Conservation (phyloP, 2,329 filamentous ascomycete species). For the Exophiala sp. region DNA sequence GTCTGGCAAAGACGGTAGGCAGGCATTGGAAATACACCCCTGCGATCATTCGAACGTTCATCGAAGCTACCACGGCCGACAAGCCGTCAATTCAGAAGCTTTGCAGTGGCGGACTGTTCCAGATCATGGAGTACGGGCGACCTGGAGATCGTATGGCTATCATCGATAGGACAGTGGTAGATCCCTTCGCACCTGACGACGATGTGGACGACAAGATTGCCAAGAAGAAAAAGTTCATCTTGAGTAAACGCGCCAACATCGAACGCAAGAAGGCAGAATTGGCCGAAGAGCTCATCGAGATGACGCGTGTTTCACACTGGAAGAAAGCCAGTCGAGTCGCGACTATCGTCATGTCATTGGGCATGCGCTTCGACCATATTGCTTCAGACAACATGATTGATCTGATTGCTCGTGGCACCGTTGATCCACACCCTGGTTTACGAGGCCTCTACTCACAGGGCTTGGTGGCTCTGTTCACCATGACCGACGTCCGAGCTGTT, state of each 20-base stretch:
- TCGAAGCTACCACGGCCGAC: conserved; percentile 83
- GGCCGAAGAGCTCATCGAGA: conserved; percentile 74
- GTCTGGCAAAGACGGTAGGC: conserved; percentile 78
- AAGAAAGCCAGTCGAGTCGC: conserved; percentile 89
- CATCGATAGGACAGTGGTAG: conserved; percentile 66
- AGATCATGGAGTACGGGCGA: conserved; percentile 88
- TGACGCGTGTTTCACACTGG: conserved; percentile 83
- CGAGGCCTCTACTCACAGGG: conserved; percentile 77
- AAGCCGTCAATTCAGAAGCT: conserved; percentile 92
- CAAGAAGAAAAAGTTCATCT: conserved; percentile 69
- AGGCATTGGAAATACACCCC: conserved; percentile 95
- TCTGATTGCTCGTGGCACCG: conserved; percentile 75
- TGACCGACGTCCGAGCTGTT: conserved; percentile 79
- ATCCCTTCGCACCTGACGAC: conserved; percentile 66
- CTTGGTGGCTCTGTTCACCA: conserved; percentile 74
- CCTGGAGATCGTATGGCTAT: conserved; percentile 83
- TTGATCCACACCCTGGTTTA: conserved; percentile 85
- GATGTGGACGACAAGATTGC: conserved; percentile 61
- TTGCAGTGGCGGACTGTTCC: conserved; percentile 74
- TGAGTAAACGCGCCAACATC: conserved; percentile 69
- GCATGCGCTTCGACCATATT: conserved; percentile 84
- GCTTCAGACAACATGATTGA: conserved; percentile 79
- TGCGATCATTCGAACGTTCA: conserved; percentile 82
- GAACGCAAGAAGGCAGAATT: conserved; percentile 79
- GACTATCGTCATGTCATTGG: conserved; percentile 85